A percentile compares a stretch with the other conserved stretches of the same genome.
Conservation (phyloP, 805 yeast genomes). For the Starmera dryadoides region DNA sequence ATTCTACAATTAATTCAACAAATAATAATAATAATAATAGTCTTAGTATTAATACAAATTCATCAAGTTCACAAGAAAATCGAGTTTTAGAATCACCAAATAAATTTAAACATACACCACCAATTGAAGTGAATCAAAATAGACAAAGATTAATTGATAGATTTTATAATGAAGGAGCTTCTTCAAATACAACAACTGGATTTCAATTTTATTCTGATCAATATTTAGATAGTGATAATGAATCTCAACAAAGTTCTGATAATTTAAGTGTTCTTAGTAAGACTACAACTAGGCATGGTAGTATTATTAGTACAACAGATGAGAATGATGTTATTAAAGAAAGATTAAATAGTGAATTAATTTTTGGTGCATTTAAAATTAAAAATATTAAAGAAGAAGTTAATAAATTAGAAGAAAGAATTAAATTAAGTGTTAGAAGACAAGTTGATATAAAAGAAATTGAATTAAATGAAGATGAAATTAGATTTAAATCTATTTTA, state of each 20-base stretch:
- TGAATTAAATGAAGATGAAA: neutral
- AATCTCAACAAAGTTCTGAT: too few relatives aligned
- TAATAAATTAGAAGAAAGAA: neutral
- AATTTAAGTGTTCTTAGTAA: neutral
- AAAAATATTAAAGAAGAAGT: neutral
- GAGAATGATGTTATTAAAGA: neutral
- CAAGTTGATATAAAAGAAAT: conserved; percentile 2
- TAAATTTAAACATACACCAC: neutral
- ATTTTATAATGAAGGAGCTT: neutral
- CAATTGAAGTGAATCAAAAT: neutral
- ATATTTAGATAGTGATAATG: neutral
- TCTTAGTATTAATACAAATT: neutral
- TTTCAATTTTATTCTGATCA: neutral
- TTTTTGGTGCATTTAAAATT: too few relatives aligned
- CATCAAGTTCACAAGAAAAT: neutral
- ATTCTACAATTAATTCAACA: neutral
- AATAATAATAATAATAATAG: too few relatives aligned
- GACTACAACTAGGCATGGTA: too few relatives aligned
- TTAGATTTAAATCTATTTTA: neutral
- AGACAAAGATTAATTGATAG: conserved; percentile 2
- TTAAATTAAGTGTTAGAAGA: neutral
- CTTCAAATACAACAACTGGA: too few relatives aligned
- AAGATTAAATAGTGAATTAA: neutral
- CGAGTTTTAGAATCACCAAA: neutral
- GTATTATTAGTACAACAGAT: neutral